phyloP scores from a whole-genome alignment of 2,329 filamentous ascomycete genomes.

The Hymenoscyphus occultus region DNA sequence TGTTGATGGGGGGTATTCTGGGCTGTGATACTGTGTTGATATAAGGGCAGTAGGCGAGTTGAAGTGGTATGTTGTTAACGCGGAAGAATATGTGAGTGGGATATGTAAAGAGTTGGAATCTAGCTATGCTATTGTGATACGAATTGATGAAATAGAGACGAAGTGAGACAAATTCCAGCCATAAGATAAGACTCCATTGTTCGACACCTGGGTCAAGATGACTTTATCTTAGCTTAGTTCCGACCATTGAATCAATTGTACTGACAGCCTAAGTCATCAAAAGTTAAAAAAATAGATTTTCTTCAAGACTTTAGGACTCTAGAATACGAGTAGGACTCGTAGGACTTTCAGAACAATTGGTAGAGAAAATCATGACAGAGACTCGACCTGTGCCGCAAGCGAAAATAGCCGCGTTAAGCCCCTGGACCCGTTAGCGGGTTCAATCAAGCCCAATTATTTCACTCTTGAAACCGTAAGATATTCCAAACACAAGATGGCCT shows the following conservation, averaged over 20 bases:
- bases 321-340: no score
- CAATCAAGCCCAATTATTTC: neutral
- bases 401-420: neutral
- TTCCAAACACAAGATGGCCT: neutral
- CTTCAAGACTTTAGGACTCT: no score
- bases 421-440: neutral
- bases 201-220: no score
- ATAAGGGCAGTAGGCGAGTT: neutral
- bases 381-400: neutral
- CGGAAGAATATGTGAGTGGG: no score
- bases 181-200: no score
- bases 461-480: neutral
- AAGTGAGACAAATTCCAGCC: neutral
- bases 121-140: neutral
- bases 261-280: neutral
- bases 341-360: no score
- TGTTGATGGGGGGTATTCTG: constrained; percentile 19
- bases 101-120: neutral
- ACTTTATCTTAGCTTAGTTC: no score
- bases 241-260: no score
- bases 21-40: neutral
- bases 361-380: no score
- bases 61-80: neutral
- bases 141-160: neutral
- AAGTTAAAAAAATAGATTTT: neutral